These are phyloP conservation scores for Fusarium sublunatum DNA, from an alignment of 2,329 filamentous ascomycete genomes.

Conservation along the genomic window DNA sequence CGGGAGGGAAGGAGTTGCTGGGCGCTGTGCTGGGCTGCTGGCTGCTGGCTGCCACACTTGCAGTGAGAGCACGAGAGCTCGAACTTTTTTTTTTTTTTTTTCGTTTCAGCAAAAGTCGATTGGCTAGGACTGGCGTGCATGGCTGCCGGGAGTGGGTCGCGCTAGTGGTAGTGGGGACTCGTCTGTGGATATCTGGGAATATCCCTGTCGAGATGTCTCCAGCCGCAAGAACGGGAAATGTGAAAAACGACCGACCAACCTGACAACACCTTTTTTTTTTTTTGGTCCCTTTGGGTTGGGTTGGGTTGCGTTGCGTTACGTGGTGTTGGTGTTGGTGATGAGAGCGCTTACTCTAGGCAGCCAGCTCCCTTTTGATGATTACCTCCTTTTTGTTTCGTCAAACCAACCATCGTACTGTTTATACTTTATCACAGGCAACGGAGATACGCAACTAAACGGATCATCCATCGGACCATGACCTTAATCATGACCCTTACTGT, in stretches of 20 bases:
- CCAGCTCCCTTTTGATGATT: constrained; percentile 1
- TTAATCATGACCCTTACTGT: constrained; percentile 31
- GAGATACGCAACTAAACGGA: constrained; percentile 24
- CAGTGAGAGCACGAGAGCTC: constrained; percentile 50
- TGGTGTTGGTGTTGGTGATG: constrained; percentile 1
- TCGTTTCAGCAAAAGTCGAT: constrained; percentile 48
- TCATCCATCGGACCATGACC: constrained; percentile 6
- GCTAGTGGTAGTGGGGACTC: constrained; percentile 49
- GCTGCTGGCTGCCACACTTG: constrained; percentile 26
- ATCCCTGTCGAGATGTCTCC: constrained; percentile 35
- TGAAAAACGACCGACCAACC: constrained; percentile 17
- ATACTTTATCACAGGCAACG: constrained; percentile 23
- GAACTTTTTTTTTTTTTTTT: constrained; percentile 52
- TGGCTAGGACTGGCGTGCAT: constrained; percentile 50
- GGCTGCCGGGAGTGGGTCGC: constrained; percentile 51
- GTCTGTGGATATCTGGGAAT: constrained; percentile 27
- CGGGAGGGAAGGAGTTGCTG: constrained; percentile 22
- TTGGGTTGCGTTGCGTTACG: background rate
- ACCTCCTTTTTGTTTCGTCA: background rate
- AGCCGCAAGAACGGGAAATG: constrained; percentile 33
- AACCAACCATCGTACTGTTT: constrained; percentile 7
- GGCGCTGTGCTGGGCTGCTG: constrained; percentile 8
- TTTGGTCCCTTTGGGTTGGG: background rate
- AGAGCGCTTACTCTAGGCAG: constrained; percentile 31
- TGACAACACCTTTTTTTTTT: constrained; percentile 13